These are phyloP conservation scores for Trichoderma endophyticum DNA, from an alignment of 2,329 filamentous ascomycete genomes.

Conservation along the genomic window DNA sequence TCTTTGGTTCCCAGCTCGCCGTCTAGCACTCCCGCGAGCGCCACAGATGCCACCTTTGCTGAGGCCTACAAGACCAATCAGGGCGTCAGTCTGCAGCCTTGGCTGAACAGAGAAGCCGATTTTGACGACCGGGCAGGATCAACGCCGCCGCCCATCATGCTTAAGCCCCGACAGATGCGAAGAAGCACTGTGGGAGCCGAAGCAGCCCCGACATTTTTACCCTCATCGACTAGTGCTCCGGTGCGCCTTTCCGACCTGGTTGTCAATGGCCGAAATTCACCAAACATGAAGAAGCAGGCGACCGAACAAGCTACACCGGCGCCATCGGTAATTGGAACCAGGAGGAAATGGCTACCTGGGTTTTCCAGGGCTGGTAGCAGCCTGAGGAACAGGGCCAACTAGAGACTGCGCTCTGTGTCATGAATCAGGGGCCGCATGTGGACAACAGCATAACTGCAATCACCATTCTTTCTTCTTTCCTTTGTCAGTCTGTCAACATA, in stretches of 20 bases:
- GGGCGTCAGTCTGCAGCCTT: constrained; percentile 35
- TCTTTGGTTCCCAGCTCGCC: constrained; percentile 41
- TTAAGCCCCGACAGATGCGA: constrained; percentile 38
- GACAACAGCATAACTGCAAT: background rate
- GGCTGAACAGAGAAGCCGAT: constrained; percentile 36
- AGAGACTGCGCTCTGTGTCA: constrained; percentile 18
- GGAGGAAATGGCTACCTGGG: constrained; percentile 37
- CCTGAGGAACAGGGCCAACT: constrained; percentile 27
- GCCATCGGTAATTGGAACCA: constrained; percentile 27
- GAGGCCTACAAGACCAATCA: constrained; percentile 24
- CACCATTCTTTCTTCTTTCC: background rate
- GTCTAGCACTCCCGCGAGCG: constrained; percentile 5
- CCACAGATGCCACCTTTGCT: constrained; percentile 13
- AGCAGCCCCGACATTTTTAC: constrained; percentile 21
- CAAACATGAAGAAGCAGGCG: background rate
- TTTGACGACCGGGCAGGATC: constrained; percentile 48
- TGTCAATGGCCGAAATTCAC: background rate
- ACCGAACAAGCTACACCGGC: background rate
- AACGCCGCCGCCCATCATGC: constrained; percentile 56
- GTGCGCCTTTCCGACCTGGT: constrained; percentile 17
- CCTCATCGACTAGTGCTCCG: constrained; percentile 12
- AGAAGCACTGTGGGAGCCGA: constrained; percentile 27
- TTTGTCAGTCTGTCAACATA: constrained; percentile 10
- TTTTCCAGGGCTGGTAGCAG: constrained; percentile 29
- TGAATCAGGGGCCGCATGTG: background rate